Evolutionary conservation across 1,284 basidiomycete species (phyloP).

Genomic region (Golubevia sp.): DNA sequence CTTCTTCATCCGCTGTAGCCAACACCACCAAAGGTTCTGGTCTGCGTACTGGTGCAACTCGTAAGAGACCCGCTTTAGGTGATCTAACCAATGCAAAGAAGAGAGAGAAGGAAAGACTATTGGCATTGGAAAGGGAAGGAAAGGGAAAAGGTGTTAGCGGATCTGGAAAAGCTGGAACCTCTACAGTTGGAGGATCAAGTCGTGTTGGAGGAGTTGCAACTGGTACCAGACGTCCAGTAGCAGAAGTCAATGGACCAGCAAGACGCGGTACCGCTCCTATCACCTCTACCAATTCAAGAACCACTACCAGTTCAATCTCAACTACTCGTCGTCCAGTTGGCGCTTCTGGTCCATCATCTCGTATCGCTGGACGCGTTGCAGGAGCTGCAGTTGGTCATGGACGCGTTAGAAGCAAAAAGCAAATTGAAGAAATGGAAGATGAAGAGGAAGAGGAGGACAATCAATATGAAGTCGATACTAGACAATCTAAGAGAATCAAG

Average conservation of each 20-base stretch:
- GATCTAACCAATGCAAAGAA: constrained; percentile 52
- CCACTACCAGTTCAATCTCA: constrained; percentile 14
- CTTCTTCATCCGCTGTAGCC: too few species aligned
- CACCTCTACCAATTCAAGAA: constrained; percentile 13
- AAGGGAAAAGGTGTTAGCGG: too few species aligned
- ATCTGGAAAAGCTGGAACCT: too few species aligned
- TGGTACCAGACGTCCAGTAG: too few species aligned
- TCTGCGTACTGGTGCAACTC: constrained; percentile 24
- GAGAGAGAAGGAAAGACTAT: not conserved
- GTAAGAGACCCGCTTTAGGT: constrained; percentile 55
- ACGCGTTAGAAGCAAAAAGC: constrained; percentile 17
- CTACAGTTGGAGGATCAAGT: too few species aligned
- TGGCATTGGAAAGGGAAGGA: too few species aligned
- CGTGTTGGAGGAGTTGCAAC: too few species aligned
- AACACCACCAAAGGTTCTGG: too few species aligned
- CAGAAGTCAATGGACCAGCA: too few species aligned
- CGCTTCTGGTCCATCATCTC: constrained; percentile 9
- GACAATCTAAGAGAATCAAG: constrained; percentile 33
- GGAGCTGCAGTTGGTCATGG: constrained; percentile 13
- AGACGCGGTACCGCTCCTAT: constrained; percentile 21
- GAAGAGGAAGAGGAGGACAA: constrained; percentile 22
- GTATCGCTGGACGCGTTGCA: too few species aligned
- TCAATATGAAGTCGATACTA: constrained; percentile 29
- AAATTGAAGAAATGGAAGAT: constrained; percentile 13
- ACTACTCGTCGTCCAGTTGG: constrained; percentile 20